phyloP scores from a whole-genome alignment of 1,139 yeast genomes.

The Nakaseomyces uthaithaninus region DNA sequence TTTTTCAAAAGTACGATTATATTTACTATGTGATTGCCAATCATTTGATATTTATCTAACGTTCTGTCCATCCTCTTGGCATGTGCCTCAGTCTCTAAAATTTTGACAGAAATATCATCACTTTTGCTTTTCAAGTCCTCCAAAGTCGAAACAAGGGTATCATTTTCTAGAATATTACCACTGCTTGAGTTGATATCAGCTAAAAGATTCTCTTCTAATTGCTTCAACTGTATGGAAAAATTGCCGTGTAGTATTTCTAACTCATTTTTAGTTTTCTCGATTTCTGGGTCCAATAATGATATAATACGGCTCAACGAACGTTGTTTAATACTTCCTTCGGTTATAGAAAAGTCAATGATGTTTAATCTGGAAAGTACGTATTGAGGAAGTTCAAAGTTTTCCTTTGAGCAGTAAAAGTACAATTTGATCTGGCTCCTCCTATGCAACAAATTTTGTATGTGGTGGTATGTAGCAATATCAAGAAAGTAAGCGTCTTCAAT shows the following conservation, averaged over 20 bases:
- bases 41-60: constrained; percentile 41
- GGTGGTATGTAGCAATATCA: neutral
- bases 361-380: constrained; percentile 56
- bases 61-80: constrained; percentile 46
- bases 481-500: constrained; percentile 70
- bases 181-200: constrained; percentile 48
- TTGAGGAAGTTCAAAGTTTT: constrained; percentile 35
- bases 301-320: constrained; percentile 56
- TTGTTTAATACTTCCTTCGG: constrained; percentile 56
- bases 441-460: neutral
- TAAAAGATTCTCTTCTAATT: constrained; percentile 56
- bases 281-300: constrained; percentile 52
- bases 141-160: constrained; percentile 48
- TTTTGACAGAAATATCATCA: constrained; percentile 43
- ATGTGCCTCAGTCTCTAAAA: constrained; percentile 46
- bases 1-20: constrained; percentile 32
- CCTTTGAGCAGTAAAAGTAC: neutral
- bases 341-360: constrained; percentile 62
- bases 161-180: constrained; percentile 64
- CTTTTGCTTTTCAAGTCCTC: constrained; percentile 63
- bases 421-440: neutral
- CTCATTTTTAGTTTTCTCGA: constrained; percentile 51
- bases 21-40: constrained; percentile 49
- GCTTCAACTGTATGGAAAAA: constrained; percentile 46
- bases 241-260: constrained; percentile 51